Percentiles rank a stretch among this genome's conserved stretches.
phyloP scores from a whole-genome alignment of 1,139 yeast genomes.

The Pichia sp. region DNA sequence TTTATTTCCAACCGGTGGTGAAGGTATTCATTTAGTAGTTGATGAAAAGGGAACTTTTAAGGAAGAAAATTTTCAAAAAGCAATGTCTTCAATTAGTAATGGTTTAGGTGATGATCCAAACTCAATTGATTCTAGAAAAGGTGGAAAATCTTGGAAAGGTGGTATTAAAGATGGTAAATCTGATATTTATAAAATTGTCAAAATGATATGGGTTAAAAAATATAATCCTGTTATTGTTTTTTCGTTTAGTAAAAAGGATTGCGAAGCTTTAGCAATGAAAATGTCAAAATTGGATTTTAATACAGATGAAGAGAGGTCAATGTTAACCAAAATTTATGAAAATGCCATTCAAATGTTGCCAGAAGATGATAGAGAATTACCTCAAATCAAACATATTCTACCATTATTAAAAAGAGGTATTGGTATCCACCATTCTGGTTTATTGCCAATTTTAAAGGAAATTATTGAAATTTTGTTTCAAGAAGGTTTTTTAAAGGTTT shows the following conservation, averaged over 20 bases:
- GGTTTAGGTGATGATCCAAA: slow-evolving; percentile 79
- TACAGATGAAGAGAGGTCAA: slow-evolving; percentile 85
- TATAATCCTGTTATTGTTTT: slow-evolving; percentile 98
- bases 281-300: slow-evolving; percentile 95
- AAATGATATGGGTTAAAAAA: slow-evolving; percentile 93
- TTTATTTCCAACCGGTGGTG: slow-evolving; percentile 94
- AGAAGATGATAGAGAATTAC: slow-evolving; percentile 84
- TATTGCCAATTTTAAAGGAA: slow-evolving; percentile 91
- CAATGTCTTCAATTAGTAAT: slow-evolving; percentile 90
- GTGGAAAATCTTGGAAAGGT: slow-evolving; percentile 83
- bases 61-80: slow-evolving; percentile 96
- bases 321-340: slow-evolving; percentile 78
- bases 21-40: slow-evolving; percentile 93
- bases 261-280: slow-evolving; percentile 88
- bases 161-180: slow-evolving; percentile 74
- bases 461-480: slow-evolving; percentile 95
- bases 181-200: slow-evolving; percentile 93
- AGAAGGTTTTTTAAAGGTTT: slow-evolving; percentile 88
- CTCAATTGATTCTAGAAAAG: slow-evolving; percentile 48
- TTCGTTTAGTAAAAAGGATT: slow-evolving; percentile 92
- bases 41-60: slow-evolving; percentile 95
- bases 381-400: slow-evolving; percentile 85
- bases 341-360: slow-evolving; percentile 86
- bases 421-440: slow-evolving; percentile 97
- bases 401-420: slow-evolving; percentile 91